Evolutionary conservation across 805 yeast species (phyloP), one percentile per base, ranked within the genome.

Genomic region (Yarrowia yakushimensis): DNA sequence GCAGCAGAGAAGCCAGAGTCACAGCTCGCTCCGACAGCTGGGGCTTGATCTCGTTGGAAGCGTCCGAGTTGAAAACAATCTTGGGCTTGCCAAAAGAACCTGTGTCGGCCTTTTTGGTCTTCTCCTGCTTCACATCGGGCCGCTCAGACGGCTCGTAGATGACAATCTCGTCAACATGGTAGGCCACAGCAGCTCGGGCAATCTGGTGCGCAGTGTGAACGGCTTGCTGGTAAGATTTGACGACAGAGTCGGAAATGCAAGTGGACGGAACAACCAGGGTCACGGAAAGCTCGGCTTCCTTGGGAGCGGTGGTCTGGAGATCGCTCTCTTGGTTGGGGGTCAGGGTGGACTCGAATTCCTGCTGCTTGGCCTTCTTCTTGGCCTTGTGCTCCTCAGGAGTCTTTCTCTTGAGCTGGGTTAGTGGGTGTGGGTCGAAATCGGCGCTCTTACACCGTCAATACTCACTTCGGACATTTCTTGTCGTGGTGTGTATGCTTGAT

Each of bases 161-260:
- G 3, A 91, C 84, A 30, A 92, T 78, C 70, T 92, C 97, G 5
- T 83, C 81, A 6, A 89, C 90, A 61, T 84, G 81, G 72, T 80
- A 90, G 1, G 83, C 77, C 28, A 88, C 82, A 3, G 90, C 87
- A 2, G 85, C 83, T 68, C 87, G 83, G 12, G 96, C 92, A 15
- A 92, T 79, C 72, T 90, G 96, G 69, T 91, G 88, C 1, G 88
- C 84, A 0, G 84, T 78, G 63, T 82, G 78, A 0, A 96, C 90
- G 13, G 84, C 85, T 70, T 90, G 96, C 65, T 86, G 86, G 55
- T 89, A 75, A 66, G 85, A 86, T 37, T 74, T 75, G 52, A 93
- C 87, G 68, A 84, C 82, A 6, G 82, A 69, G 0, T 66, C 65
- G 1, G 82, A 77, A 12, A 90, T 79, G 17, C 85, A 77, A 0